Base-by-base conservation (phyloP, 2,329 filamentous ascomycete species). In the Gliomastix tumulicola region DNA sequence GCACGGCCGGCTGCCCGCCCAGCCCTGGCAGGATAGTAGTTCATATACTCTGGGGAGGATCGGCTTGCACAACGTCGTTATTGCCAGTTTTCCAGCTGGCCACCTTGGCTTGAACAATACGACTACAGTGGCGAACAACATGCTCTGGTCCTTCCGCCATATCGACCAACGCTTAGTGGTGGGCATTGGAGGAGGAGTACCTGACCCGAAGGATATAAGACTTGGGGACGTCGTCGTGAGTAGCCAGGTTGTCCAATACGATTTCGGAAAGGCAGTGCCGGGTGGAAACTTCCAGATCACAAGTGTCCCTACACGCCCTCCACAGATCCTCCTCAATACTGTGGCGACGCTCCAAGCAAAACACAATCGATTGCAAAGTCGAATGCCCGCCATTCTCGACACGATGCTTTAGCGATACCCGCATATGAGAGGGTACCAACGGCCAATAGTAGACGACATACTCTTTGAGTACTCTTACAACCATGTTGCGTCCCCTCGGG, bases 131-230 rank as follows among this genome's bases (percentile, higher is more conserved):
- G 43, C 47, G 8, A 30, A 21, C 11, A 38, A 19, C 21, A 39
- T 39, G 10, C 22, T 34, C 1, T 19, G 32, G 7, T 51, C 41
- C 37, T 53, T 38, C 27, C 41, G 39, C 2, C 39, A 43, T 6
- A 34, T 50, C 27, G 41, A 38, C 21, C 41, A 50, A 4, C 47
- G 50, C 0, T 34, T 67, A 1, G 30, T 66, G 3, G 59, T 61
- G 4, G 63, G 63, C 1, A 45, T 66, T 2, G 66, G 61, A 36
- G 63, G 60, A 6, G 60, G 53, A 11, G 46, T 54, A 6, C 59
- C 61, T 10, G 16, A 19, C 5, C 22, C 34, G 2, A 19, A 42
- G 17, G 49, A 49, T 17, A 43, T 48, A 3, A 22, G 30, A 2
- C 25, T 28, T 16, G 25, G 25, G 7, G 25, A 28, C 17, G 17